Evolutionary conservation across 1,284 basidiomycete genomes (phyloP).

Genomic region (Mycosarcoma maydis): DNA sequence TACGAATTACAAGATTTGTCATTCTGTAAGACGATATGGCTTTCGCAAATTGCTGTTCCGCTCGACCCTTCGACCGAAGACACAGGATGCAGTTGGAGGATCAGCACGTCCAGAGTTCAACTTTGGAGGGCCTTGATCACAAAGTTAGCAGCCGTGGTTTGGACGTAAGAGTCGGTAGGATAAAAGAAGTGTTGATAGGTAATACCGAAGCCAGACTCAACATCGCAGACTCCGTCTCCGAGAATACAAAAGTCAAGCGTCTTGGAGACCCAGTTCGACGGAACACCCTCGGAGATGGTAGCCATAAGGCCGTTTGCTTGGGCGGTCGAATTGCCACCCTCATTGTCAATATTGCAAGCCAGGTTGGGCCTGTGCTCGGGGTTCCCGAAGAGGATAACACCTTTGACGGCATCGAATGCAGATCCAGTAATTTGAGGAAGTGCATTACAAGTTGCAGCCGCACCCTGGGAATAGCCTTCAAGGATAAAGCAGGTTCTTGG

Average conservation of each 20-base stretch:
- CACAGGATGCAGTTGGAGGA: no score
- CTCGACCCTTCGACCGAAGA: no score
- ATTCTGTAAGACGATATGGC: no score
- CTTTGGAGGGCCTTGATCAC: conserved; percentile 30
- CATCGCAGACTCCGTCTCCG: conserved; percentile 63
- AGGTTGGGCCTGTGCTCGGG: conserved; percentile 57
- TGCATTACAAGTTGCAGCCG: conserved; percentile 61
- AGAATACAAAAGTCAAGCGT: conserved; percentile 60
- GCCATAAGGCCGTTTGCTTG: conserved; percentile 38
- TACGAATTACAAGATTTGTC: no score
- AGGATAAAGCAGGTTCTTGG: conserved; percentile 37
- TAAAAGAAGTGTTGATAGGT: conserved; percentile 56
- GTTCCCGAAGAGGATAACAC: conserved; percentile 64
- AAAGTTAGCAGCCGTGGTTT: conserved; percentile 47
- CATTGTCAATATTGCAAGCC: conserved; percentile 59
- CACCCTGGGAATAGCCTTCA: conserved; percentile 56
- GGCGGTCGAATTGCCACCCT: conserved; percentile 54
- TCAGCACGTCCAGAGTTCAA: no score
- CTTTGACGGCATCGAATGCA: conserved; percentile 56
- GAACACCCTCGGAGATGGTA: conserved; percentile 29
- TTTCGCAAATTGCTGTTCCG: no score
- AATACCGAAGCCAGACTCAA: conserved; percentile 46
- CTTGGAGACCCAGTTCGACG: conserved; percentile 54
- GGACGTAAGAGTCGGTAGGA: conserved; percentile 30
- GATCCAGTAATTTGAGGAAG: conserved; percentile 45